Base-by-base conservation (phyloP, 2,329 filamentous ascomycete genomes). In the Cordyceps militaris region DNA sequence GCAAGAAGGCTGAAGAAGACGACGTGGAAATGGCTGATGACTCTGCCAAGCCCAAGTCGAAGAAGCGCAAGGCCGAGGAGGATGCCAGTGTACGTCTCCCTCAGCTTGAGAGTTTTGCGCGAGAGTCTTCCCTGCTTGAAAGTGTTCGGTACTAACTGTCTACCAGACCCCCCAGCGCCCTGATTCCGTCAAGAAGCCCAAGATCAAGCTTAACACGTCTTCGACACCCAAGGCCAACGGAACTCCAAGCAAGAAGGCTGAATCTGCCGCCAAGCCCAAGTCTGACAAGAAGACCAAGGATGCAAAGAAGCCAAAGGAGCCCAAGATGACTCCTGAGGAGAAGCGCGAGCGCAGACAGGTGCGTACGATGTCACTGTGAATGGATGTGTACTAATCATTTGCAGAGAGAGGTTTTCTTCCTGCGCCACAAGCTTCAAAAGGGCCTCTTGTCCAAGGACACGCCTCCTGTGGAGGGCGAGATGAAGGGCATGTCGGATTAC, bases 371-470 rank as follows among this genome's bases (percentile, higher is more conserved):
- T 38, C 4, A 13, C 38, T 42, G 21, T 7, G 10, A 21, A 30
- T 38, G 36, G 34, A 40, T 42, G 5, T 30, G 28, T 21, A 53
- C 73, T 80, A 66, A 81, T 62, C 7, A 40, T 24, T 32, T 56
- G 49, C 63, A 88, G 80, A 86, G 84, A 64, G 85, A 89, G 64
- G 91, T 99, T n/a, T 77, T 97, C 32, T 97, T 95, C 72, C 82
- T 97, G 40, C 88, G 94, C 62, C 93, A 99, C 74, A 91, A 92
- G 71, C 84, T 99, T 34, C 94, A 99, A 70, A 95, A 96, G 71
- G 92, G 92, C 0, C 91, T 99, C 66, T 79, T 99, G 44, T 89
- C 88, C 23, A 84, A 89, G 59, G 91, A 96, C 63, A 83, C 89
- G 64, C 82, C 86, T 50, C 92, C 93, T n/a, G 88, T 92, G 72